Evolutionary conservation across 2,329 filamentous ascomycete genomes (phyloP).

Genomic region (Penicillium sp.): DNA sequence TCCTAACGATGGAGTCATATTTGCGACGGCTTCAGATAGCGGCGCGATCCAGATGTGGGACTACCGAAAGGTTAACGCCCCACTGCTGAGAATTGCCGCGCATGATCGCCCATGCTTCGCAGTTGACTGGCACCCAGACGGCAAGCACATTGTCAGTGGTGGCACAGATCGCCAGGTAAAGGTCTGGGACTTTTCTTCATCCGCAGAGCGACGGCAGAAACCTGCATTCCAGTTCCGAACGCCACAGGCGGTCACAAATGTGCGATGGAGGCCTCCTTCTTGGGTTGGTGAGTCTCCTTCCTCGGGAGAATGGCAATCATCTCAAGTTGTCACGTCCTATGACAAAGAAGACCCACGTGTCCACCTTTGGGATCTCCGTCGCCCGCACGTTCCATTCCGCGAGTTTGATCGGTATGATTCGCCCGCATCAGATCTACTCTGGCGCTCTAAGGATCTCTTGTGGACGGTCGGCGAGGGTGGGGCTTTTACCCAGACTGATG

Average conservation of each 20-base stretch:
- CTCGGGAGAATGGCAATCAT: slow-evolving; percentile 57
- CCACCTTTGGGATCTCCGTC: slow-evolving; percentile 64
- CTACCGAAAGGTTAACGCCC: slow-evolving; percentile 55
- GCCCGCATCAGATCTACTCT: slow-evolving; percentile 60
- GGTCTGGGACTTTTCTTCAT: slow-evolving; percentile 61
- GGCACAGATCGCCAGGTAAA: slow-evolving; percentile 61
- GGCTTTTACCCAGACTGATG: slow-evolving; percentile 61
- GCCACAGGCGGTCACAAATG: slow-evolving; percentile 61
- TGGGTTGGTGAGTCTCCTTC: slow-evolving; percentile 53
- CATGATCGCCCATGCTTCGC: slow-evolving; percentile 61
- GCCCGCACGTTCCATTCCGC: slow-evolving; percentile 60
- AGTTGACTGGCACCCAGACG: slow-evolving; percentile 67
- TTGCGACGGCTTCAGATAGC: slow-evolving; percentile 64
- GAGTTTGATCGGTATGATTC: slow-evolving; percentile 58
- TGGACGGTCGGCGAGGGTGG: slow-evolving; percentile 64
- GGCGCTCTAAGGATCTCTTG: slow-evolving; percentile 62
- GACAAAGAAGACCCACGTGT: slow-evolving; percentile 60
- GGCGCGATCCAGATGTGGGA: slow-evolving; percentile 65
- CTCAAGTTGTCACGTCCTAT: slow-evolving; percentile 62
- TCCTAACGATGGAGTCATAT: slow-evolving; percentile 60
- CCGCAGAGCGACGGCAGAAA: slow-evolving; percentile 58
- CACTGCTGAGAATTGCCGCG: slow-evolving; percentile 60
- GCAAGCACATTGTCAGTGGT: slow-evolving; percentile 63
- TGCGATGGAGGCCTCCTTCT: slow-evolving; percentile 61
- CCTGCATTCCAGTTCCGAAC: slow-evolving; percentile 58